Conservation (phyloP, 257 asterid genomes). For the Scutellaria baicalensis region DNA sequence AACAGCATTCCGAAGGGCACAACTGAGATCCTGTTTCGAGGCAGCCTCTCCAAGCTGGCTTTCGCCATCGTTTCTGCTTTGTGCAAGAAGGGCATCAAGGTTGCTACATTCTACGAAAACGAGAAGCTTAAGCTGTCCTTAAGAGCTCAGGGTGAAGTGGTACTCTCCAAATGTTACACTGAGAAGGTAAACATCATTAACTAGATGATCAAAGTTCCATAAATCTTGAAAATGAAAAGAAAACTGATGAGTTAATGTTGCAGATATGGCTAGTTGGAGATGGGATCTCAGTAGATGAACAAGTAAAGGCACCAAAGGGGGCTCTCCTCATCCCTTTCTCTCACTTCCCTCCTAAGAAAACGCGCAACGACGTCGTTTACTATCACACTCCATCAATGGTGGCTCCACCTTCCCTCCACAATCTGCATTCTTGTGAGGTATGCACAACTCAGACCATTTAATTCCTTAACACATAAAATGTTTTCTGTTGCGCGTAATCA, state of each 20-base stretch:
- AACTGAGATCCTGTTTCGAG: conserved; percentile 47
- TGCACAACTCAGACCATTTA: background rate
- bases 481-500: background rate
- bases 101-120: conserved; percentile 28
- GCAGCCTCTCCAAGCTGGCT: conserved; percentile 49
- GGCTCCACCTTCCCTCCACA: conserved; percentile 54
- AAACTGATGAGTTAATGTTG: background rate
- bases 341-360: conserved; percentile 56
- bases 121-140: conserved; percentile 35
- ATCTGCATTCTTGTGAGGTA: conserved; percentile 82
- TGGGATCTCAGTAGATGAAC: conserved; percentile 50
- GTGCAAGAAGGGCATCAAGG: conserved; percentile 53
- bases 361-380: conserved; percentile 45
- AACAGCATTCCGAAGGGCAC: conserved; percentile 69
- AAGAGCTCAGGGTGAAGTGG: conserved; percentile 11
- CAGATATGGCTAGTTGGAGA: conserved; percentile 86
- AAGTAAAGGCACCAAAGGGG: conserved; percentile 54
- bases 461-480: background rate
- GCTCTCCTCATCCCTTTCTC: conserved; percentile 63
- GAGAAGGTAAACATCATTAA: conserved; percentile 24
- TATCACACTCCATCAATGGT: conserved; percentile 64
- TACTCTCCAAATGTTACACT: conserved; percentile 19
- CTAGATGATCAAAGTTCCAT: background rate
- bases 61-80: conserved; percentile 43
- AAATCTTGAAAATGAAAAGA: background rate